Evolutionary conservation across 2,329 filamentous ascomycete genomes (phyloP).

Genomic region (Ophiocordyceps polyrhachis-furcata): DNA sequence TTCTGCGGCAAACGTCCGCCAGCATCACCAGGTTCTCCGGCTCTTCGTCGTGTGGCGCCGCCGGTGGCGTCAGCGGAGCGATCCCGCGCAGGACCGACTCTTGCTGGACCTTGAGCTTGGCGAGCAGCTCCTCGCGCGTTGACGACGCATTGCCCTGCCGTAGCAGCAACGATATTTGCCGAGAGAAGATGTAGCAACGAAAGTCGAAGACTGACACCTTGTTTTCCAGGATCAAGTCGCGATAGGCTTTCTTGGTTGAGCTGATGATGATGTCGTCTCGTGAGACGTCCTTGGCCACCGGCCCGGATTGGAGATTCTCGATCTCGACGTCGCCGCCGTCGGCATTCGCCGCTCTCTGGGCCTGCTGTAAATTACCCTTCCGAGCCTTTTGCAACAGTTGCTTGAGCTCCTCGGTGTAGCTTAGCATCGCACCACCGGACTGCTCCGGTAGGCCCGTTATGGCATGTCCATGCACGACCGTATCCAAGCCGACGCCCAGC

Average conservation of each 20-base stretch:
- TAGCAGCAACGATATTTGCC: conserved; percentile 67
- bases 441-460: conserved; percentile 38
- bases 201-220: conserved; percentile 96
- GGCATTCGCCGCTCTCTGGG: neutral
- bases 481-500: conserved; percentile 70
- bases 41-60: conserved; percentile 35
- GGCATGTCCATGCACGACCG: conserved; percentile 58
- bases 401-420: conserved; percentile 56
- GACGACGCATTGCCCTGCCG: conserved; percentile 61
- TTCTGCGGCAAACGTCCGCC: conserved; percentile 70
- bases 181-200: conserved; percentile 77
- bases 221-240: conserved; percentile 81
- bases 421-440: conserved; percentile 54
- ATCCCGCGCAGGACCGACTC: conserved; percentile 38
- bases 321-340: conserved; percentile 22
- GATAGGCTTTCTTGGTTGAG: conserved; percentile 59
- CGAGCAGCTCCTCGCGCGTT: conserved; percentile 40
- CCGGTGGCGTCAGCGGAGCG: conserved; percentile 28
- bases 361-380: neutral
- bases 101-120: conserved; percentile 43
- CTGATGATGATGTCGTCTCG: conserved; percentile 42
- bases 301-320: conserved; percentile 30
- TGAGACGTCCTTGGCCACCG: conserved; percentile 15
- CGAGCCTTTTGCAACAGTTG: conserved; percentile 32
- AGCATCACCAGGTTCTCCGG: conserved; percentile 59